Evolutionary conservation across 352 stramenopile genomes (phyloP), one percentile per base, ranked within the genome.

Genomic region (Phytophthora chlamydospora): DNA sequence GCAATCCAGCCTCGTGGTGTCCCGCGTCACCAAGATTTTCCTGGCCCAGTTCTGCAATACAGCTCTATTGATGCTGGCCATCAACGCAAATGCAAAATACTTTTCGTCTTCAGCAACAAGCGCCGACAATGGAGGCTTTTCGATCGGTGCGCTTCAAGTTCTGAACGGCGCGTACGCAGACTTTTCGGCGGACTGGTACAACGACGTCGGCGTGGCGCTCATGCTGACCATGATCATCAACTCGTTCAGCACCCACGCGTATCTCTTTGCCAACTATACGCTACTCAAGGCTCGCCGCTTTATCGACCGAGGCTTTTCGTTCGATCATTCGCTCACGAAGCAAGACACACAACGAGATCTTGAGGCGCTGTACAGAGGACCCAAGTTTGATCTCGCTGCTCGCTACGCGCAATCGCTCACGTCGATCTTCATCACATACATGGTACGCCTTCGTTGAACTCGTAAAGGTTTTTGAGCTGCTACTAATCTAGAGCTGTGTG

Each of bases 181-280:
- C 47, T 95, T 95, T 54, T 80, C 83, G 21, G 74, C 82, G 2
- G 63, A 53, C 4, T 95, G 85, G 85, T 95, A 92, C 70, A 76
- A 80, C 34, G 85, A 95, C 50, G 82, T 93, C 4, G 85, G 85
- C 10, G 77, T 92, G 8, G 68, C 83, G 33, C 78, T 95, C 53
- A 90, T 93, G 68, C 78, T 95, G 43, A 92, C 85, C 29, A 91
- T 91, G 80, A 76, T 95, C 51, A 69, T 92, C 57, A 95, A 95
- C 58, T 85, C 78, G 16, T 77, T 91, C 46, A 89, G 75, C 53
- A 83, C 76, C 0, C 85, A 95, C 52, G 54, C 80, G 4, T 88
- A 79, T 58, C 71, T 85, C 13, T 46, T 95, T 12, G 56, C 83
- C 33, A 74, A 76, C 40, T 95, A 88, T 59, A 9, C 88, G 1